Percentiles rank a stretch among this genome's conserved stretches.
Evolutionary conservation across 164 flowering plant genomes (phyloP).

Genomic region (Magnolia sinica): DNA sequence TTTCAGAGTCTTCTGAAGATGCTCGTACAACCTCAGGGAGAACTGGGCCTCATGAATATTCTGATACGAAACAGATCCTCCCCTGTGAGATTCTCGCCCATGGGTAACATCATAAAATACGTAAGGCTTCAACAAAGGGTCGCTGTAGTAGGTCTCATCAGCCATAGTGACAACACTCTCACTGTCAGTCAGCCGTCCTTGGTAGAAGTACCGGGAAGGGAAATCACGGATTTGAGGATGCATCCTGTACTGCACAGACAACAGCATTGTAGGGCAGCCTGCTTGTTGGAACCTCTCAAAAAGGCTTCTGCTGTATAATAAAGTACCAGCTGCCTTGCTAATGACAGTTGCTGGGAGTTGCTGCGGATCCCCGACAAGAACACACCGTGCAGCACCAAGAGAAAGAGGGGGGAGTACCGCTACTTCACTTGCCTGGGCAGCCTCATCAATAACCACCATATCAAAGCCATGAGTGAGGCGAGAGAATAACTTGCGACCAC

Average conservation of each 20-base stretch:
- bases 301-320: constrained; percentile 88
- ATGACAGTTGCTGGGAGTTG: constrained; percentile 99
- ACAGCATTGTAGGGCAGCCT: constrained; percentile 90
- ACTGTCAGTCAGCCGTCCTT: constrained; percentile 92
- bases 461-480: constrained; percentile 95
- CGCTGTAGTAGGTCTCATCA: constrained; percentile 79
- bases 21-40: constrained; percentile 76
- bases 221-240: constrained; percentile 94
- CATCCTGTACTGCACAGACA: constrained; percentile 95
- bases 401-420: constrained; percentile 87
- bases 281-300: constrained; percentile 96
- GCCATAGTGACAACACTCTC: constrained; percentile 69
- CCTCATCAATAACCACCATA: constrained; percentile 98
- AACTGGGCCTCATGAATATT: constrained; percentile 86
- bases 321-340: constrained; percentile 92
- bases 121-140: constrained; percentile 74
- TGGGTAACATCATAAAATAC: constrained; percentile 76
- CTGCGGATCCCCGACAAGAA: constrained; percentile 98
- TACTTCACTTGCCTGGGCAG: constrained; percentile 98
- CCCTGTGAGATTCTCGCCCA: constrained; percentile 89
- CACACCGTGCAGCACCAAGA: constrained; percentile 94
- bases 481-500: constrained; percentile 90
- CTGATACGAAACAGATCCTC: constrained; percentile 90
- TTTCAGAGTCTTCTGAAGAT: constrained; percentile 74
- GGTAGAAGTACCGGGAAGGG: constrained; percentile 90